phyloP scores from a whole-genome alignment of 2,329 filamentous ascomycete genomes.

The Fusarium sp. region DNA sequence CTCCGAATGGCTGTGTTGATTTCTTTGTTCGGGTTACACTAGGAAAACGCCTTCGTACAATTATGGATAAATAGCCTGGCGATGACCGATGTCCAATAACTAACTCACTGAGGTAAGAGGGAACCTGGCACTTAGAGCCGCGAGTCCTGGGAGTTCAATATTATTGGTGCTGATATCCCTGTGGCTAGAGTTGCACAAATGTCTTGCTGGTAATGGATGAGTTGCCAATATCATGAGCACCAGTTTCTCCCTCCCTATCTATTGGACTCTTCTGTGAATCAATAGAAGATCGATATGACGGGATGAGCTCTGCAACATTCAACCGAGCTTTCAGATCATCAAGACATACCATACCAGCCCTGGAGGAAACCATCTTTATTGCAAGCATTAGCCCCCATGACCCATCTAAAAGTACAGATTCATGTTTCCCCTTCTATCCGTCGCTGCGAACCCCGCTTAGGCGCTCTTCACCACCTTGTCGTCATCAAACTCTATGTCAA shows the following conservation, averaged over 20 bases:
- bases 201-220: background rate
- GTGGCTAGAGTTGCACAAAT: no score
- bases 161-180: background rate
- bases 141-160: background rate
- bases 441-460: conserved; percentile 50
- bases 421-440: conserved; percentile 40
- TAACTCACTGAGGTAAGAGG: background rate
- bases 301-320: background rate
- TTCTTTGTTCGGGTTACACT: background rate
- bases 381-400: conserved; percentile 40
- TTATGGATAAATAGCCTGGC: background rate
- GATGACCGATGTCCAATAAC: background rate
- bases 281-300: background rate
- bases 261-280: background rate
- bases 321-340: background rate
- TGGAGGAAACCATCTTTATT: conserved; percentile 43
- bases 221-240: background rate
- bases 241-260: background rate
- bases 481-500: conserved; percentile 87
- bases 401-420: conserved; percentile 54
- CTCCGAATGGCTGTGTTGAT: background rate
- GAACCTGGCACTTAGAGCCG: background rate
- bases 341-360: background rate
- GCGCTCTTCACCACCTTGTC: conserved; percentile 76
- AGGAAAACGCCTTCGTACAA: background rate